Conservation (phyloP, 2,329 filamentous ascomycete species). For the Aspergillus persii region DNA sequence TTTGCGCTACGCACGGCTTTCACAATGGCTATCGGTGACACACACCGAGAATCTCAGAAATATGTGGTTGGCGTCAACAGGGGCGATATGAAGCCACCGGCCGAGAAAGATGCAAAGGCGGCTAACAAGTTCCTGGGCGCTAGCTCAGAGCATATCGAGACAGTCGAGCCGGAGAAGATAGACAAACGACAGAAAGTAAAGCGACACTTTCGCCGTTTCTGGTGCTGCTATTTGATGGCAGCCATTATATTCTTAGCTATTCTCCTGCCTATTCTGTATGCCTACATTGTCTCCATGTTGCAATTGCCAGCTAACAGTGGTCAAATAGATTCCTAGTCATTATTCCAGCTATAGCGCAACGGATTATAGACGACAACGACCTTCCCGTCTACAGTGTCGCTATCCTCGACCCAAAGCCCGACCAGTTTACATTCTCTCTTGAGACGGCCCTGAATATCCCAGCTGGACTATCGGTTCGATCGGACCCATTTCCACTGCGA, state of each 20-base stretch:
- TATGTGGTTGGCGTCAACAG: constrained; percentile 1
- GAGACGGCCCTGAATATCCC: constrained; percentile 20
- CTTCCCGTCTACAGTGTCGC: constrained; percentile 21
- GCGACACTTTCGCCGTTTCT: constrained; percentile 19
- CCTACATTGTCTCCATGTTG: too few relatives aligned
- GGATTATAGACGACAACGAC: constrained; percentile 20
- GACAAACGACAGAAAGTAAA: constrained; percentile 1
- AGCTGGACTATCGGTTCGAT: constrained; percentile 12
- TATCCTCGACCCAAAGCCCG: constrained; percentile 20
- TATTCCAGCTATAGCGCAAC: constrained; percentile 24
- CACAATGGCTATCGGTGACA: constrained; percentile 13
- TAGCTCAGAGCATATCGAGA: constrained; percentile 12
- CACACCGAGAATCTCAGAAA: constrained; percentile 7
- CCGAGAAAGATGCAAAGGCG: neutral
- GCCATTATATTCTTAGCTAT: constrained; percentile 23
- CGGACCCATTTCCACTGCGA: constrained; percentile 38
- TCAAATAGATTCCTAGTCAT: constrained; percentile 21
- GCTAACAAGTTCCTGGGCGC: neutral
- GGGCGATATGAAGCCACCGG: neutral
- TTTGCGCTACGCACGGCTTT: neutral
- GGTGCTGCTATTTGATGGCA: constrained; percentile 21
- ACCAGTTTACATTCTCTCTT: constrained; percentile 20
- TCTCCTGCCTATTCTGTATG: constrained; percentile 25
- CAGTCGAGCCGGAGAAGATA: constrained; percentile 2
- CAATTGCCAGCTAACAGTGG: neutral